Conservation (phyloP, 306 rosid genomes). For the Trifolium repens region DNA sequence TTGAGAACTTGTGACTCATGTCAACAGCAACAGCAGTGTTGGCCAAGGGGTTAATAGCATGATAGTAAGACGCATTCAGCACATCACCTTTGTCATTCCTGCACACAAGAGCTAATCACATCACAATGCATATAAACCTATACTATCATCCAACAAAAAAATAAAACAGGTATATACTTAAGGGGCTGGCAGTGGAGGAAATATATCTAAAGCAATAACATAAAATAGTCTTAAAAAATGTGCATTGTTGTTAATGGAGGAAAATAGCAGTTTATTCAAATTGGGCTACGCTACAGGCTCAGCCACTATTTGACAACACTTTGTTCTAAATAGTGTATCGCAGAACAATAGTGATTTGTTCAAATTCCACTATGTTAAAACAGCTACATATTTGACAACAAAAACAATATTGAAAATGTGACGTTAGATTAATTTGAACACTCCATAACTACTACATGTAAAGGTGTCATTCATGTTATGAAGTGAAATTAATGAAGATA, state of each 20-base stretch:
- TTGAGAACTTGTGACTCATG: slow-evolving; percentile 69
- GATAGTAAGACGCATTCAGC: slow-evolving; percentile 52
- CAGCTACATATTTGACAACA: not conserved
- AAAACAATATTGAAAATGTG: not conserved
- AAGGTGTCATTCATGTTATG: not conserved
- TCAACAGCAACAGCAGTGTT: slow-evolving; percentile 56
- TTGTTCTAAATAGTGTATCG: not conserved
- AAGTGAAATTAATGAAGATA: slow-evolving; percentile 22
- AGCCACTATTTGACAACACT: not conserved
- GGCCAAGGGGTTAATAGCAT: slow-evolving; percentile 47
- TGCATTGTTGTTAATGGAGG: not conserved
- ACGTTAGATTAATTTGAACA: not conserved
- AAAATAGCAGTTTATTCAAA: not conserved
- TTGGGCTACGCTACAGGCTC: not conserved
- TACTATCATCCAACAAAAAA: not conserved
- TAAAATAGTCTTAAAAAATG: not conserved
- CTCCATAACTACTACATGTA: not conserved
- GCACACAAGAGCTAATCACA: slow-evolving; percentile 35
- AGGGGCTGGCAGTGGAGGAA: not conserved
- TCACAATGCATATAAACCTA: slow-evolving; percentile 25
- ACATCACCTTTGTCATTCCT: slow-evolving; percentile 87
- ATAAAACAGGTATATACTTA: not conserved
- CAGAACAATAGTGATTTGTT: not conserved
- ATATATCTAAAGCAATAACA: not conserved
- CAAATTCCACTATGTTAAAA: not conserved